Conservation (phyloP, 1,284 basidiomycete genomes). For the Moesziomyces sp. region DNA sequence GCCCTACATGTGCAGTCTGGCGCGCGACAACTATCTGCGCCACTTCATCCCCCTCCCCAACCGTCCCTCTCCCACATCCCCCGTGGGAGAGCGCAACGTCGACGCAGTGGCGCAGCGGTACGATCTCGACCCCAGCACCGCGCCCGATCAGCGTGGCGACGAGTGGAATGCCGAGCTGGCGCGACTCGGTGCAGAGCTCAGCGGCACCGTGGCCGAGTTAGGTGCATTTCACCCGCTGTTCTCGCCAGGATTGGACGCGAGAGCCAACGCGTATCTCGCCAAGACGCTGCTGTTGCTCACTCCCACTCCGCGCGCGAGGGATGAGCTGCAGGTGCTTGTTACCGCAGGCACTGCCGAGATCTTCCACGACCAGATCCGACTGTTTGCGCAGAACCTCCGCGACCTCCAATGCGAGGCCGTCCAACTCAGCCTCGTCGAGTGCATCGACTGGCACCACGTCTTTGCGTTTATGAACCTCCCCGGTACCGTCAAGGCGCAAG, state of each 20-base stretch:
- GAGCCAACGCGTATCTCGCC: constrained; percentile 17
- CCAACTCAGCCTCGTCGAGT: constrained; percentile 29
- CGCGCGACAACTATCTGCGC: constrained; percentile 32
- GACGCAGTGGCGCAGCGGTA: constrained; percentile 7
- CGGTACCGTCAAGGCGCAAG: constrained; percentile 22
- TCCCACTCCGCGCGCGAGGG: not conserved
- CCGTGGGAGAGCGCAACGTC: not conserved
- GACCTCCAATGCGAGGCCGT: constrained; percentile 4
- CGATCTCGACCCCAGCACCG: constrained; percentile 8
- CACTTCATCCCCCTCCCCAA: constrained; percentile 15
- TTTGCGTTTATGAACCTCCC: constrained; percentile 36
- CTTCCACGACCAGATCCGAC: constrained; percentile 26
- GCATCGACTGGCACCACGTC: constrained; percentile 36
- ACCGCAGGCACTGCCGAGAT: constrained; percentile 28
- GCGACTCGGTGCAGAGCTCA: constrained; percentile 17
- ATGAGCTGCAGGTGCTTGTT: constrained; percentile 16
- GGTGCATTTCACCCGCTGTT: constrained; percentile 39
- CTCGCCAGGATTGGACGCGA: constrained; percentile 13
- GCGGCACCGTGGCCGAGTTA: constrained; percentile 15
- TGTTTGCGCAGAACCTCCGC: constrained; percentile 13
- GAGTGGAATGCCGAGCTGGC: not conserved
- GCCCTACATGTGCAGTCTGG: constrained; percentile 29
- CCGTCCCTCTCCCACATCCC: not conserved
- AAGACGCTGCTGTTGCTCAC: constrained; percentile 18
- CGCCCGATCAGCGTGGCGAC: not conserved